Conservation (phyloP, 352 stramenopile species). For the Globisporangium carolinianum region DNA sequence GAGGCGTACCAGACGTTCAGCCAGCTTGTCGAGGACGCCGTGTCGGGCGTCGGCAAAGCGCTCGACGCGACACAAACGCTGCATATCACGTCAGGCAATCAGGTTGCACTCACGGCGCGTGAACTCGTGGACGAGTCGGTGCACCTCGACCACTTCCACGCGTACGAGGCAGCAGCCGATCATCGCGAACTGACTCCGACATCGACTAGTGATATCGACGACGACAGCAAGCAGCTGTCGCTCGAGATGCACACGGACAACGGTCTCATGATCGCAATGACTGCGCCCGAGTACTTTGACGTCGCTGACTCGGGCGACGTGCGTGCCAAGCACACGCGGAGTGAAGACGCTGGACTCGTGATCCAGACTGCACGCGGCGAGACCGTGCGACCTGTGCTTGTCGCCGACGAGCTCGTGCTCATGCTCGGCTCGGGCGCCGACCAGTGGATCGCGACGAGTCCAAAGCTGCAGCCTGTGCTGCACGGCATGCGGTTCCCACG, state of each 20-base stretch:
- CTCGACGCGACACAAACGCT: conserved; percentile 52
- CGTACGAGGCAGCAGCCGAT: conserved; percentile 37
- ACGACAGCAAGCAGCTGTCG: conserved; percentile 32
- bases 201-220: conserved; percentile 3
- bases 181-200: no score
- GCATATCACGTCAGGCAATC: conserved; percentile 28
- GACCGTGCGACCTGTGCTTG: conserved; percentile 49
- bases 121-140: conserved; percentile 59
- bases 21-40: conserved; percentile 38
- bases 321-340: conserved; percentile 32
- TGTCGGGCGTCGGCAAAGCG: conserved; percentile 45
- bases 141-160: conserved; percentile 79
- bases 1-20: conserved; percentile 53
- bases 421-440: conserved; percentile 74
- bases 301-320: conserved; percentile 35
- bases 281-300: conserved; percentile 64
- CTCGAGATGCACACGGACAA: conserved; percentile 76
- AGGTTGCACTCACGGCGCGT: conserved; percentile 36
- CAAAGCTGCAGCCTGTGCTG: conserved; percentile 46
- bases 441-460: conserved; percentile 60
- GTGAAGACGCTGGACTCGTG: conserved; percentile 53
- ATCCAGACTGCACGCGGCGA: conserved; percentile 52
- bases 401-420: conserved; percentile 68
- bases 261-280: conserved; percentile 69
- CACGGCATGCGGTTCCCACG: conserved; percentile 73